Conservation (phyloP, 352 stramenopile genomes). For the Globisporangium uncinulatum region DNA sequence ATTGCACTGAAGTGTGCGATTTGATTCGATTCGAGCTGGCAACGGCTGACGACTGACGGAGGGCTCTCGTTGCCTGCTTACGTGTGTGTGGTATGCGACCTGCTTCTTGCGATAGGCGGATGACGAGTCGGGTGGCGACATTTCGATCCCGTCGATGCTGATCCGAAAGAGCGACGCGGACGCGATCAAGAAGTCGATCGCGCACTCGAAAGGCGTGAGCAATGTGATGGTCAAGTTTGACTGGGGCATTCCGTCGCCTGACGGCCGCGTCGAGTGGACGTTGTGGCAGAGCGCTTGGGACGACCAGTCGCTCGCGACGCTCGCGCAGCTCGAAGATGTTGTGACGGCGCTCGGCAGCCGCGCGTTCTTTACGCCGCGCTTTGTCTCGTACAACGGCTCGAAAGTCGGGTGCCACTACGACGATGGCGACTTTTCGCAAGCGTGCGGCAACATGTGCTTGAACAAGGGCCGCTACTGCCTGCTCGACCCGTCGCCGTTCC, state of each 20-base stretch:
- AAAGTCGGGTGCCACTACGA: slow-evolving; percentile 88
- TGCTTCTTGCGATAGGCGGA: slow-evolving; percentile 59
- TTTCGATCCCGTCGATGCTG: slow-evolving; percentile 96
- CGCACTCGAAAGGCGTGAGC: slow-evolving; percentile 80
- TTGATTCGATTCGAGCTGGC: slow-evolving; percentile 1
- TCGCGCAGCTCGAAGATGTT: slow-evolving; percentile 83
- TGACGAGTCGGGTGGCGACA: slow-evolving; percentile 94
- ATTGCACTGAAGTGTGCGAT: not conserved
- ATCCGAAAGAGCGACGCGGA: slow-evolving; percentile 94
- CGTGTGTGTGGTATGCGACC: not conserved
- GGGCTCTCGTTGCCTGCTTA: not conserved
- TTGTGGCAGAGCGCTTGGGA: slow-evolving; percentile 96
- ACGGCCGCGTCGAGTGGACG: slow-evolving; percentile 96
- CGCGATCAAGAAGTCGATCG: slow-evolving; percentile 87
- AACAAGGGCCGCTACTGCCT: slow-evolving; percentile 97
- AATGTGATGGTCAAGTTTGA: slow-evolving; percentile 94
- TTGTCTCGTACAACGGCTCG: slow-evolving; percentile 95
- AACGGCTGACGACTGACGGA: not conserved
- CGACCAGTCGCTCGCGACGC: slow-evolving; percentile 60
- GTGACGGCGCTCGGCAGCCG: slow-evolving; percentile 83
- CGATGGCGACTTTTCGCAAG: slow-evolving; percentile 47
- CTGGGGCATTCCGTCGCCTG: slow-evolving; percentile 91
- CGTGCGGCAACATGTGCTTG: slow-evolving; percentile 95
- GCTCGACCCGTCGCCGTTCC: slow-evolving; percentile 92
- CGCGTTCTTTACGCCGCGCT: slow-evolving; percentile 95